phyloP scores from a whole-genome alignment of 2,329 filamentous ascomycete species.

The Trichoderma sp. region DNA sequence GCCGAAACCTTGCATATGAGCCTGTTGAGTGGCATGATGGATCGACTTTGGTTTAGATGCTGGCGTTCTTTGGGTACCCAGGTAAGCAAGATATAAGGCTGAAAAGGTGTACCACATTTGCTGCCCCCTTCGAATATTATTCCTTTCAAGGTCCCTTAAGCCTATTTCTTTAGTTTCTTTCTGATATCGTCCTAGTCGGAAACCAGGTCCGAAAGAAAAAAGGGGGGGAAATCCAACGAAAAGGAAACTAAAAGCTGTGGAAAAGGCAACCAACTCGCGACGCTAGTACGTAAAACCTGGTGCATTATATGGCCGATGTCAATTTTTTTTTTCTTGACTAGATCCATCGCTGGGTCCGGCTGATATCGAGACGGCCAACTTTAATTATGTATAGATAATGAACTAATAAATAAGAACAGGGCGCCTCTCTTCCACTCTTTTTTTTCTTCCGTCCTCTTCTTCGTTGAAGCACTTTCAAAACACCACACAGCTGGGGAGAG shows the following conservation, averaged over 20 bases:
- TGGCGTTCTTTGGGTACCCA: background rate
- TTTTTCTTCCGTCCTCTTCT: background rate
- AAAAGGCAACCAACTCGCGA: background rate
- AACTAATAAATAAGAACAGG: background rate
- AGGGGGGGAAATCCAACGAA: background rate
- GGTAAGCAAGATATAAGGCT: slow-evolving; percentile 10
- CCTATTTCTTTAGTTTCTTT: background rate
- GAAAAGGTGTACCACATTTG: slow-evolving; percentile 5
- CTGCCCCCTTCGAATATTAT: background rate
- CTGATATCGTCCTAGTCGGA: background rate
- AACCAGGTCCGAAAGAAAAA: background rate
- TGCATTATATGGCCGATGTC: background rate
- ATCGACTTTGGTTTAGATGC: background rate
- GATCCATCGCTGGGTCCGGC: background rate
- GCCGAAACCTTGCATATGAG: slow-evolving; percentile 1
- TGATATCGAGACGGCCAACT: background rate
- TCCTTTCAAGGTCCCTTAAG: background rate
- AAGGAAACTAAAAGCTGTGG: background rate
- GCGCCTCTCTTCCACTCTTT: background rate
- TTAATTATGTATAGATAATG: background rate
- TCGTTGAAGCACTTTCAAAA: background rate
- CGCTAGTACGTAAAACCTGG: slow-evolving; percentile 2
- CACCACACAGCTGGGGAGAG: background rate
- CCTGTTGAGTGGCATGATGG: background rate
- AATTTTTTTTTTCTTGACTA: slow-evolving; percentile 1